These are phyloP conservation scores for Podaxis carcinomalis DNA, from an alignment of 768 basidiomycete species.

Conservation along the genomic window DNA sequence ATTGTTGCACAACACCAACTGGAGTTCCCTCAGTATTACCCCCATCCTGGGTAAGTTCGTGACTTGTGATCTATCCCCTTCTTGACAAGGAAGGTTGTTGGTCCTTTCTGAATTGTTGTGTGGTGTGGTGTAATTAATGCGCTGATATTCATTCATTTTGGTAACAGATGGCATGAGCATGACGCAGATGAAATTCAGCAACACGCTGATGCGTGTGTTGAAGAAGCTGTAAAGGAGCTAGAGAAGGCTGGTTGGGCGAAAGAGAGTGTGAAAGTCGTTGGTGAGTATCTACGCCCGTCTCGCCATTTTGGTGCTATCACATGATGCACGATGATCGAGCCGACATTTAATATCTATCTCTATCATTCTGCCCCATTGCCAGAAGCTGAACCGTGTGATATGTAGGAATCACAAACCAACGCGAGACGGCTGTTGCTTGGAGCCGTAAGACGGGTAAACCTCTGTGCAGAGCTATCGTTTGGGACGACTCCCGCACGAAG, in stretches of 20 bases:
- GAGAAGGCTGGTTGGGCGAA: conserved; percentile 73
- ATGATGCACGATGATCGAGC: conserved; percentile 11
- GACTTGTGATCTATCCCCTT: background rate
- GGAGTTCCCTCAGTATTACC: conserved; percentile 94
- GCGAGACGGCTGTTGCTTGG: conserved; percentile 95
- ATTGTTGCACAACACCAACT: conserved; percentile 86
- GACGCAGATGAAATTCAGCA: conserved; percentile 79
- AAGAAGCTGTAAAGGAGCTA: conserved; percentile 63
- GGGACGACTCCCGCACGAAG: conserved; percentile 94
- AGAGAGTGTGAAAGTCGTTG: conserved; percentile 87
- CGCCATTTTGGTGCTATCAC: conserved; percentile 11
- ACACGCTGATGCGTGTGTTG: conserved; percentile 72
- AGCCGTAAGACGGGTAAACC: conserved; percentile 86
- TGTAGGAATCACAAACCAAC: conserved; percentile 91
- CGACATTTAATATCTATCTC: background rate
- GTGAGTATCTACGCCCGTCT: conserved; percentile 40
- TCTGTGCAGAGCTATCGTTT: conserved; percentile 86
- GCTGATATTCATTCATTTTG: background rate
- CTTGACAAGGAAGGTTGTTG: background rate
- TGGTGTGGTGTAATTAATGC: background rate
- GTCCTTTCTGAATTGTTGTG: background rate
- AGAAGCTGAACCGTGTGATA: background rate
- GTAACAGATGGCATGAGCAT: conserved; percentile 89
- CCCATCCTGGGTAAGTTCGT: conserved; percentile 69
- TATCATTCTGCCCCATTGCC: conserved; percentile 10